Conservation (phyloP, 2,329 filamentous ascomycete genomes). For the Fusarium bulbicola region DNA sequence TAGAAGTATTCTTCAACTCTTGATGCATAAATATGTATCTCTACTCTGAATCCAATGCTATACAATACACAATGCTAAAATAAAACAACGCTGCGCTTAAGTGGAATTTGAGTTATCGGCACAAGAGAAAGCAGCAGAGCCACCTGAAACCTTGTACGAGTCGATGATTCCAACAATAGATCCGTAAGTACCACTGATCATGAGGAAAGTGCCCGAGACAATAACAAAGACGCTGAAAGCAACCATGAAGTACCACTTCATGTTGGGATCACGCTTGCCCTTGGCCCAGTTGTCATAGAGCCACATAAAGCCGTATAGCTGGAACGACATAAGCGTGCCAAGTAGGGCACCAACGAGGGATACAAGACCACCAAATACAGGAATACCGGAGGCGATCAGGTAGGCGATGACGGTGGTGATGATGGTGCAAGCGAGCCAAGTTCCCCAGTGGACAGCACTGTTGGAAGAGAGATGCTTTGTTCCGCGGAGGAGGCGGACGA, state of each 20-base stretch:
- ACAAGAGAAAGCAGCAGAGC: conserved; percentile 53
- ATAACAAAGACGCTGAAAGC: conserved; percentile 24
- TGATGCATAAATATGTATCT: not conserved
- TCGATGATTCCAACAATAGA: conserved; percentile 50
- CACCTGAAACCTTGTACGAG: conserved; percentile 47
- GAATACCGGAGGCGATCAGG: conserved; percentile 37
- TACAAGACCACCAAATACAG: conserved; percentile 42
- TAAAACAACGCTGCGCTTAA: not conserved
- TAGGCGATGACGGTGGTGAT: conserved; percentile 41
- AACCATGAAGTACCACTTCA: conserved; percentile 29
- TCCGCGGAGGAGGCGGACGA: conserved; percentile 39
- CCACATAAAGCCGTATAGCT: conserved; percentile 45
- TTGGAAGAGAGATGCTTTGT: conserved; percentile 45
- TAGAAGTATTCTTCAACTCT: conserved; percentile 5
- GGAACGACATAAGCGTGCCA: conserved; percentile 44
- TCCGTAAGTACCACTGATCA: conserved; percentile 56
- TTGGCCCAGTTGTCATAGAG: conserved; percentile 41
- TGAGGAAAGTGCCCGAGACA: conserved; percentile 48
- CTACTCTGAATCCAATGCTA: conserved; percentile 1
- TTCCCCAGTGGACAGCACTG: conserved; percentile 43
- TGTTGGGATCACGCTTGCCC: conserved; percentile 16
- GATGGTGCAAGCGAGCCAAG: conserved; percentile 45
- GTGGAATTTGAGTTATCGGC: conserved; percentile 53
- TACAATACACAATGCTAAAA: not conserved
- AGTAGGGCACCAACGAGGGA: conserved; percentile 44